Conservation (phyloP, 2,329 filamentous ascomycete genomes). For the Fusarium scirpi region DNA sequence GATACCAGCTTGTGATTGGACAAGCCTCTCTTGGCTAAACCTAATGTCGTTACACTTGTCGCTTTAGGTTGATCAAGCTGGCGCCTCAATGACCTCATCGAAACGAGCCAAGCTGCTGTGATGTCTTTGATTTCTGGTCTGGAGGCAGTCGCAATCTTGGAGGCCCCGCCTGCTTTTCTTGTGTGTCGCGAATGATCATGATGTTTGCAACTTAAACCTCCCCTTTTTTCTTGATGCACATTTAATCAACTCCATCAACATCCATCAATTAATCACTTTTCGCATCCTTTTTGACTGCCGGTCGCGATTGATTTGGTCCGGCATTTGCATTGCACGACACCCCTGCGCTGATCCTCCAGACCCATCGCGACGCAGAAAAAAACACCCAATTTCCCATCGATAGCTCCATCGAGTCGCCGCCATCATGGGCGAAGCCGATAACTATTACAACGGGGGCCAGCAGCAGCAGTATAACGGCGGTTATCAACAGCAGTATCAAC, state of each 20-base stretch:
- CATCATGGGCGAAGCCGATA: slow-evolving; percentile 53
- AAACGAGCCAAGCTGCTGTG: slow-evolving; percentile 29
- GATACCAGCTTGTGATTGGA: neutral
- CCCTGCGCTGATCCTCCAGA: slow-evolving; percentile 36
- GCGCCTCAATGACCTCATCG: slow-evolving; percentile 38
- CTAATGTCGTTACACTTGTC: slow-evolving; percentile 16
- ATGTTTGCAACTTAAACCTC: neutral
- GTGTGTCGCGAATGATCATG: slow-evolving; percentile 4
- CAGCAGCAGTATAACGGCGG: slow-evolving; percentile 42
- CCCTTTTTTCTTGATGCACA: neutral
- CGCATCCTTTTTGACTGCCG: neutral
- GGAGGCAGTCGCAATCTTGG: slow-evolving; percentile 27
- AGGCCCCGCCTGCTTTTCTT: slow-evolving; percentile 26
- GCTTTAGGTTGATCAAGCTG: slow-evolving; percentile 15
- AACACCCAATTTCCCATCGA: neutral
- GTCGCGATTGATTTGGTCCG: slow-evolving; percentile 10
- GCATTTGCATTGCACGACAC: slow-evolving; percentile 1
- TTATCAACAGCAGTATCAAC: slow-evolving; percentile 46
- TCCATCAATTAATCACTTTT: neutral
- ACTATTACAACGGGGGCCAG: slow-evolving; percentile 48
- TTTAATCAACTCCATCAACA: neutral
- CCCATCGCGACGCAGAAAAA: slow-evolving; percentile 6
- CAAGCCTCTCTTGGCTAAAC: neutral
- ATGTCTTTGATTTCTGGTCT: slow-evolving; percentile 35
- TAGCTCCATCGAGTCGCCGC: slow-evolving; percentile 12